Conservation (phyloP, 2,329 filamentous ascomycete genomes). For the Phoma sp. region DNA sequence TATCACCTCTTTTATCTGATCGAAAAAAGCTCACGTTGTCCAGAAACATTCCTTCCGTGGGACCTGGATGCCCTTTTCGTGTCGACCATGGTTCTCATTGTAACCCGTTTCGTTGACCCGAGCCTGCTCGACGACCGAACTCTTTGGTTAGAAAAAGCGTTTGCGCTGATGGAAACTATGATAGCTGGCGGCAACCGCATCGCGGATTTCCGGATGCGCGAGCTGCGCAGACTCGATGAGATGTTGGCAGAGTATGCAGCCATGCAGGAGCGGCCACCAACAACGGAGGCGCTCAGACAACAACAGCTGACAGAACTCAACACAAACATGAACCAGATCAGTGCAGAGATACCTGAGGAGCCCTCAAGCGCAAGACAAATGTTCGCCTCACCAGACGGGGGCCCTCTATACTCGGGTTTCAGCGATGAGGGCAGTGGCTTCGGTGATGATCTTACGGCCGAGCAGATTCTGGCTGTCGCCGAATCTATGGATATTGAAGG, state of each 20-base stretch:
- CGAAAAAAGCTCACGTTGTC: neutral
- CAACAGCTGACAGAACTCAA: conserved; percentile 6
- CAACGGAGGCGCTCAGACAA: conserved; percentile 8
- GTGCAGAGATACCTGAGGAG: conserved; percentile 8
- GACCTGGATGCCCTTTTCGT: conserved; percentile 56
- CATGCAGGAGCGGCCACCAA: conserved; percentile 15
- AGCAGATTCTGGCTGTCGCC: conserved; percentile 57
- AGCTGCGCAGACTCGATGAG: conserved; percentile 55
- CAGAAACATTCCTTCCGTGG: conserved; percentile 59
- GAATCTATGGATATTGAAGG: conserved; percentile 55
- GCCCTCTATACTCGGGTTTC: conserved; percentile 23
- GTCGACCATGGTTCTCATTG: conserved; percentile 52
- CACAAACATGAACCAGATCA: conserved; percentile 1
- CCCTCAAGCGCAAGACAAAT: conserved; percentile 14
- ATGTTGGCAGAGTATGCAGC: conserved; percentile 44
- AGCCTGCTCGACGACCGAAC: conserved; percentile 46
- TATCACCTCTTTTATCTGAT: neutral
- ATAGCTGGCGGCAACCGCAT: conserved; percentile 55
- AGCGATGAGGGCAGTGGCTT: conserved; percentile 35
- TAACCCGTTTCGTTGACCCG: conserved; percentile 42
- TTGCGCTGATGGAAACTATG: conserved; percentile 57
- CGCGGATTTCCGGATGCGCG: conserved; percentile 53
- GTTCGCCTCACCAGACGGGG: conserved; percentile 17
- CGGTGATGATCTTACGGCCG: conserved; percentile 52
- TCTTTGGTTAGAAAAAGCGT: conserved; percentile 52